phyloP scores from a whole-genome alignment of 2,329 filamentous ascomycete species.

The Stachybotrys elegans region DNA sequence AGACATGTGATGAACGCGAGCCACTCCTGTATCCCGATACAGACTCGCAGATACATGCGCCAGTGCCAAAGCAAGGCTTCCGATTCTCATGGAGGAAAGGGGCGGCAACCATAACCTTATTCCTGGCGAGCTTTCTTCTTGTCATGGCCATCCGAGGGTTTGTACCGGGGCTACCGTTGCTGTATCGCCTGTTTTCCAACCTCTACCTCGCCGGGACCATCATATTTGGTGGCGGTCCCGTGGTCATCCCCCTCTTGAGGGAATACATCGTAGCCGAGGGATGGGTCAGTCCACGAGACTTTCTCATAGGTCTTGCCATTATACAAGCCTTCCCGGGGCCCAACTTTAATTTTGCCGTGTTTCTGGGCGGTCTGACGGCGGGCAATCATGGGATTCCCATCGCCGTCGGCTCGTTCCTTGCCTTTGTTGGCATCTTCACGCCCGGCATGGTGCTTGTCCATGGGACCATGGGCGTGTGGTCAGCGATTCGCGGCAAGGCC shows the following conservation, averaged over 20 bases:
- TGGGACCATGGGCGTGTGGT: slow-evolving; percentile 52
- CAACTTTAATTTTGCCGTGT: slow-evolving; percentile 51
- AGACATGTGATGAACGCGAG: too few relatives aligned
- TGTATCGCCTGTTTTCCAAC: slow-evolving; percentile 62
- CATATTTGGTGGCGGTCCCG: slow-evolving; percentile 60
- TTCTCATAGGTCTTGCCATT: slow-evolving; percentile 67
- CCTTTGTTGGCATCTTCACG: slow-evolving; percentile 46
- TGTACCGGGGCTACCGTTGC: slow-evolving; percentile 33
- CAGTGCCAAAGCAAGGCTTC: too few relatives aligned
- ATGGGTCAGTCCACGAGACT: slow-evolving; percentile 67
- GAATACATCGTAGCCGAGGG: slow-evolving; percentile 61
- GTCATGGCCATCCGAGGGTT: slow-evolving; percentile 48
- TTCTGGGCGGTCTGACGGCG: slow-evolving; percentile 46
- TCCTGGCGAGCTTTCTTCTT: slow-evolving; percentile 51
- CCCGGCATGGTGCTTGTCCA: slow-evolving; percentile 45
- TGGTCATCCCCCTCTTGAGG: slow-evolving; percentile 59
- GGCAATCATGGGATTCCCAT: slow-evolving; percentile 29
- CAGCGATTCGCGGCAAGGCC: slow-evolving; percentile 36
- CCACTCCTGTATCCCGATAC: not conserved
- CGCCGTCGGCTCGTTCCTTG: slow-evolving; percentile 44
- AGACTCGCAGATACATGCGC: too few relatives aligned
- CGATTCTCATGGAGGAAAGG: slow-evolving; percentile 42
- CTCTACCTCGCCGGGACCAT: slow-evolving; percentile 70
- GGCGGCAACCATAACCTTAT: slow-evolving; percentile 34
- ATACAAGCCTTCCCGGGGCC: slow-evolving; percentile 61